phyloP scores from a whole-genome alignment of 257 asterid genomes.

The Solanum etuberosum region DNA sequence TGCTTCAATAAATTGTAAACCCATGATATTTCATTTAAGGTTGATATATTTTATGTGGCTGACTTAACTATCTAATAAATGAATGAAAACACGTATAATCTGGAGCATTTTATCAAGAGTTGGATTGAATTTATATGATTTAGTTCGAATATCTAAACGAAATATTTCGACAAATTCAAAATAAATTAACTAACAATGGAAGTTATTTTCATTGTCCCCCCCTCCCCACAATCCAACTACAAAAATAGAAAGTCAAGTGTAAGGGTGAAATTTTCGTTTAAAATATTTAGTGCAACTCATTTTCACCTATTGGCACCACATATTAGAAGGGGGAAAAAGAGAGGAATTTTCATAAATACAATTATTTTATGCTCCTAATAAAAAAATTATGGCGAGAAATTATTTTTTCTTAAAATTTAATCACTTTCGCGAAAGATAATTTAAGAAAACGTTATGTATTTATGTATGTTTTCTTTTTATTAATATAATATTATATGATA shows the following conservation, averaged over 20 bases:
- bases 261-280: neutral
- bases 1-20: too few relatives aligned
- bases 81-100: too few relatives aligned
- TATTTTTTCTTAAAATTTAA: too few relatives aligned
- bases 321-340: neutral
- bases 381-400: neutral
- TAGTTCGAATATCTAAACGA: neutral
- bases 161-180: neutral
- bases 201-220: neutral
- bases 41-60: too few relatives aligned
- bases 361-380: neutral
- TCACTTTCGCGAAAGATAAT: neutral
- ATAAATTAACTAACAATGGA: neutral
- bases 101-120: rapidly evolving
- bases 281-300: neutral
- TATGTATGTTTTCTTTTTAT: too few relatives aligned
- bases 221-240: neutral
- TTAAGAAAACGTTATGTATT: too few relatives aligned
- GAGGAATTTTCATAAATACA: too few relatives aligned
- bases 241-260: neutral
- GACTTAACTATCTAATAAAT: too few relatives aligned
- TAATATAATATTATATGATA: too few relatives aligned
- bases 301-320: neutral
- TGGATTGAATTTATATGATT: neutral
- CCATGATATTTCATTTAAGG: too few relatives aligned